Conservation (phyloP, 2,329 filamentous ascomycete species). For the Neocucurbitaria cava region DNA sequence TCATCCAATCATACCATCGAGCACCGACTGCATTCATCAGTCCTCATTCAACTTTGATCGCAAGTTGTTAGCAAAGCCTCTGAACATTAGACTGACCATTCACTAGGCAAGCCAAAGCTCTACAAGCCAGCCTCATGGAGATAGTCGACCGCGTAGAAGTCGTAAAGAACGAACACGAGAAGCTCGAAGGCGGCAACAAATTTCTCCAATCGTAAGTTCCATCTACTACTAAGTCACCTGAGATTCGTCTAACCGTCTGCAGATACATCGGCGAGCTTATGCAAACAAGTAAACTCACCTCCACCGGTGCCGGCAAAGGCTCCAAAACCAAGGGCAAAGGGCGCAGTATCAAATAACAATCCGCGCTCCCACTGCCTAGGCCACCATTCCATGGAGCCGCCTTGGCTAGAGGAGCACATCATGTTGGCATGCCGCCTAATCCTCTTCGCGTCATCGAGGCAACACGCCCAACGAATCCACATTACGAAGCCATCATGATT, state of each 20-base stretch:
- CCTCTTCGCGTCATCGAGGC: slow-evolving; percentile 42
- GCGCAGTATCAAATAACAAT: slow-evolving; percentile 46
- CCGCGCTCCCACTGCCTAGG: slow-evolving; percentile 26
- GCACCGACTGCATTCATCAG: background rate
- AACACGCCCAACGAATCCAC: slow-evolving; percentile 31
- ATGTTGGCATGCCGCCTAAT: slow-evolving; percentile 36
- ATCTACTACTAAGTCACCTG: background rate
- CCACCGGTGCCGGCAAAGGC: slow-evolving; percentile 59
- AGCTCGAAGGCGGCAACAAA: slow-evolving; percentile 95
- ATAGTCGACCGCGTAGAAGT: slow-evolving; percentile 94
- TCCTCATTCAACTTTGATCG: too few species aligned
- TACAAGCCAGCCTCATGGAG: slow-evolving; percentile 88
- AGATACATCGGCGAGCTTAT: slow-evolving; percentile 98
- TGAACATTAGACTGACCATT: slow-evolving; percentile 28
- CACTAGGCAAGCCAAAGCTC: slow-evolving; percentile 79
- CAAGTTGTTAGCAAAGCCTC: background rate
- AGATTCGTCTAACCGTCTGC: slow-evolving; percentile 18
- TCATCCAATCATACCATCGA: background rate
- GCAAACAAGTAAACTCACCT: slow-evolving; percentile 71
- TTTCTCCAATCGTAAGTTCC: slow-evolving; percentile 75
- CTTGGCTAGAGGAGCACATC: slow-evolving; percentile 27
- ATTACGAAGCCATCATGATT: slow-evolving; percentile 44
- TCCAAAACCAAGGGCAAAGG: slow-evolving; percentile 54
- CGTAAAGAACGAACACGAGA: slow-evolving; percentile 93
- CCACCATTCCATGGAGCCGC: slow-evolving; percentile 15